phyloP scores from a whole-genome alignment of 1,139 yeast genomes.

The Suhomyces maxii region DNA sequence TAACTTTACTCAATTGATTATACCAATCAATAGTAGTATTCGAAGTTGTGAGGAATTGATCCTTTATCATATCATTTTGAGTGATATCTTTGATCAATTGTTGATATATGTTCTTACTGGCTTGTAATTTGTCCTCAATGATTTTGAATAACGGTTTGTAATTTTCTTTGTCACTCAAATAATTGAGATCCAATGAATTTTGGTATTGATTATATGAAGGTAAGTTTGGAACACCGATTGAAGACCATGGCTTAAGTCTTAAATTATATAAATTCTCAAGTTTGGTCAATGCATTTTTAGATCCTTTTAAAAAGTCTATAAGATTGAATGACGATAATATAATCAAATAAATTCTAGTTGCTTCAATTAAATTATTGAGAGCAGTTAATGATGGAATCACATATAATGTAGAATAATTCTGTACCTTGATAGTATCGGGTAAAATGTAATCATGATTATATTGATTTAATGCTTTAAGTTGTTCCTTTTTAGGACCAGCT shows the following conservation, averaged over 20 bases:
- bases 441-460: conserved; percentile 19
- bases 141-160: conserved; percentile 11
- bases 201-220: conserved; percentile 48
- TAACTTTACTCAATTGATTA: conserved; percentile 26
- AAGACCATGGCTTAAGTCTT: conserved; percentile 79
- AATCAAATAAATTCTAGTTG: conserved; percentile 22
- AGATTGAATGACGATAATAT: conserved; percentile 26
- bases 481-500: conserved; percentile 44
- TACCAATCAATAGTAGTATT: conserved; percentile 24
- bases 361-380: conserved; percentile 34
- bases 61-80: conserved; percentile 13
- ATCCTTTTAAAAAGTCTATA: conserved; percentile 33
- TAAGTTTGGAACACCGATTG: conserved; percentile 75
- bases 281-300: conserved; percentile 39
- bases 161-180: conserved; percentile 7
- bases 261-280: conserved; percentile 58
- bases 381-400: conserved; percentile 20
- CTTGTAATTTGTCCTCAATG: conserved; percentile 12
- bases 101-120: conserved; percentile 12
- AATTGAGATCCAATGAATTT: conserved; percentile 17
- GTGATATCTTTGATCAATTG: conserved; percentile 10
- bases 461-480: conserved; percentile 25
- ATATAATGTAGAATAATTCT: conserved; percentile 19
- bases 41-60: conserved; percentile 17
- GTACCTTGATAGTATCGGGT: conserved; percentile 26